Percentiles rank a stretch among this genome's conserved stretches.
phyloP scores from a whole-genome alignment of 148 eudicot species.

The Simmondsia chinensis region DNA sequence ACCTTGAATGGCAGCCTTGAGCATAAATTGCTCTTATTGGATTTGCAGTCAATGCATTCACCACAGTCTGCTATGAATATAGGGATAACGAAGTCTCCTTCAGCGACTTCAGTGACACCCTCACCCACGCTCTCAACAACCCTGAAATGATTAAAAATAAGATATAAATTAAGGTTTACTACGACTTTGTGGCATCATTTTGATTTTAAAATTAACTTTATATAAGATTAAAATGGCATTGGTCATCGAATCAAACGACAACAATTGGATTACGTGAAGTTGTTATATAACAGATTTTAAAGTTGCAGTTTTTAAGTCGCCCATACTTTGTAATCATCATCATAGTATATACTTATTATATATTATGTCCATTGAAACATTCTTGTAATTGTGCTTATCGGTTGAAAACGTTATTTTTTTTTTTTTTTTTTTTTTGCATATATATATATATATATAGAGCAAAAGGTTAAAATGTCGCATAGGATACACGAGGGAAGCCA shows the following conservation, averaged over 20 bases:
- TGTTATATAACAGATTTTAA: too few relatives aligned
- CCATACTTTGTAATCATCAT: neutral
- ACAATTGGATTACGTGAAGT: too few relatives aligned
- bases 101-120: slow-evolving; percentile 40
- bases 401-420: too few relatives aligned
- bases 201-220: neutral
- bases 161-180: neutral
- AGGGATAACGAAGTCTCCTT: slow-evolving; percentile 80
- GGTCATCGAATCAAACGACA: too few relatives aligned
- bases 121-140: slow-evolving; percentile 82
- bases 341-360: neutral
- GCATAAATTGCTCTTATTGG: slow-evolving; percentile 72
- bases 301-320: neutral
- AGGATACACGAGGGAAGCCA: too few relatives aligned
- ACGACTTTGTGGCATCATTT: too few relatives aligned
- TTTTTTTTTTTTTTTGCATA: too few relatives aligned
- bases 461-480: too few relatives aligned
- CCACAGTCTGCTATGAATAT: slow-evolving; percentile 65
- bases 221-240: neutral
- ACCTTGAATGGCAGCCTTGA: slow-evolving; percentile 45
- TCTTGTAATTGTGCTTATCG: too few relatives aligned
- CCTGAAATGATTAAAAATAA: slow-evolving; percentile 20
- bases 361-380: too few relatives aligned
- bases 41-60: slow-evolving; percentile 67
- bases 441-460: too few relatives aligned